These are phyloP conservation scores for Coemansia aciculifera DNA, from an alignment of 192 early-diverging fungal genomes.

Conservation along the genomic window DNA sequence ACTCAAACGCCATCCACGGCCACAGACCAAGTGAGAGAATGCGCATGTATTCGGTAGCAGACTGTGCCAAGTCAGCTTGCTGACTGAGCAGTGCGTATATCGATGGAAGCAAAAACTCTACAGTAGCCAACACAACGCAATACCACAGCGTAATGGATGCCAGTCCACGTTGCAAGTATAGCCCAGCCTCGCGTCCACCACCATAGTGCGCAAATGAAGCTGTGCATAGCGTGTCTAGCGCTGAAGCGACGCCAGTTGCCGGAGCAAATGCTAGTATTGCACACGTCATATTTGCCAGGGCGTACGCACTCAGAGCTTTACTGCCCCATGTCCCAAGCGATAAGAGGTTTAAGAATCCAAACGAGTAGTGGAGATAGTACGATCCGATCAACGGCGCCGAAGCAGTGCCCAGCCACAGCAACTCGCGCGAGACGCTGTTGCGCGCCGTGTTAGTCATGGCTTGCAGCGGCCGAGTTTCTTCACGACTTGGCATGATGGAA, in stretches of 20 bases:
- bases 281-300: constrained; percentile 71
- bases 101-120: constrained; percentile 69
- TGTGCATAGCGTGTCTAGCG: constrained; percentile 74
- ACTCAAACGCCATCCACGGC: constrained; percentile 82
- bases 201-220: constrained; percentile 67
- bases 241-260: constrained; percentile 69
- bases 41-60: constrained; percentile 69
- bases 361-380: constrained; percentile 66
- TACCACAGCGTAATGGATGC: constrained; percentile 67
- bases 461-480: constrained; percentile 27
- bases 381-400: constrained; percentile 60
- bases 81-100: constrained; percentile 74
- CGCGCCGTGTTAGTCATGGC: background rate
- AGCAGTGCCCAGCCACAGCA: constrained; percentile 31
- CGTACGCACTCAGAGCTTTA: constrained; percentile 64
- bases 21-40: constrained; percentile 75
- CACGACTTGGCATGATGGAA: background rate
- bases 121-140: constrained; percentile 66
- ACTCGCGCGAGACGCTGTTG: constrained; percentile 19
- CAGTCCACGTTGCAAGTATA: constrained; percentile 77
- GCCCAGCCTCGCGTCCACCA: constrained; percentile 62
- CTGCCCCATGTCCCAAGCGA: constrained; percentile 64
- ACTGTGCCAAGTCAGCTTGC: constrained; percentile 66
- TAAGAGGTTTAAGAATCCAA: constrained; percentile 66
- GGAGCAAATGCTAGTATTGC: constrained; percentile 71